Conservation (phyloP, 345 rosid genomes). For the Raphanus raphanistrum region DNA sequence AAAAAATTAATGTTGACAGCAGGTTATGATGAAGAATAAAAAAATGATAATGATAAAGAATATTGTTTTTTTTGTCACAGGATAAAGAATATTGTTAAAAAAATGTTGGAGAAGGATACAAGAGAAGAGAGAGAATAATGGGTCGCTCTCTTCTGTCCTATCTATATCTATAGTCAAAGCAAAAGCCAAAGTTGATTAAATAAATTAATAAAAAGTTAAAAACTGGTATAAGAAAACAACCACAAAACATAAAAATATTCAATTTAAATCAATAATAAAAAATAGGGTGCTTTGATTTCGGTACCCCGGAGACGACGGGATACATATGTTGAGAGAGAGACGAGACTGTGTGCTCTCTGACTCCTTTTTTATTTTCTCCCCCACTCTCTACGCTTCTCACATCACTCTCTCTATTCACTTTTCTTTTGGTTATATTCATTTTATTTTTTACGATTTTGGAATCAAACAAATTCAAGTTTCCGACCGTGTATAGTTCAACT, state of each 20-base stretch:
- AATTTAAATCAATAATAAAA: neutral
- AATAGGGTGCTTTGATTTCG: constrained; percentile 41
- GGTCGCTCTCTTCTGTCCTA: constrained; percentile 39
- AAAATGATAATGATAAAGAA: neutral
- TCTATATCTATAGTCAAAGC: constrained; percentile 58
- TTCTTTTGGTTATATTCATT: neutral
- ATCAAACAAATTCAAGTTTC: constrained; percentile 34
- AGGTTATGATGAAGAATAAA: constrained; percentile 21
- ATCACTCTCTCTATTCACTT: constrained; percentile 18
- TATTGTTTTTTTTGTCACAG: neutral
- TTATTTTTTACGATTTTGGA: constrained; percentile 31
- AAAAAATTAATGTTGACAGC: constrained; percentile 20
- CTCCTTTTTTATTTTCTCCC: constrained; percentile 35
- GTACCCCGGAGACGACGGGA: constrained; percentile 69
- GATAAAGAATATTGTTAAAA: too few species aligned
- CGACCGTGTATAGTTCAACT: constrained; percentile 31
- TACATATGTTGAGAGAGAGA: constrained; percentile 47
- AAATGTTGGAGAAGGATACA: constrained; percentile 19
- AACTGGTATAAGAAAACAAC: constrained; percentile 18
- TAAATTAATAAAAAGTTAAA: constrained; percentile 16
- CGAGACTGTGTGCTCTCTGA: constrained; percentile 39
- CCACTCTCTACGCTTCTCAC: constrained; percentile 35
- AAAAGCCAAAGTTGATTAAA: constrained; percentile 29
- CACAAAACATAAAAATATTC: constrained; percentile 2
- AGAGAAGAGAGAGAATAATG: constrained; percentile 41